Conservation (phyloP, 805 yeast genomes). For the Candida nemodendra region DNA sequence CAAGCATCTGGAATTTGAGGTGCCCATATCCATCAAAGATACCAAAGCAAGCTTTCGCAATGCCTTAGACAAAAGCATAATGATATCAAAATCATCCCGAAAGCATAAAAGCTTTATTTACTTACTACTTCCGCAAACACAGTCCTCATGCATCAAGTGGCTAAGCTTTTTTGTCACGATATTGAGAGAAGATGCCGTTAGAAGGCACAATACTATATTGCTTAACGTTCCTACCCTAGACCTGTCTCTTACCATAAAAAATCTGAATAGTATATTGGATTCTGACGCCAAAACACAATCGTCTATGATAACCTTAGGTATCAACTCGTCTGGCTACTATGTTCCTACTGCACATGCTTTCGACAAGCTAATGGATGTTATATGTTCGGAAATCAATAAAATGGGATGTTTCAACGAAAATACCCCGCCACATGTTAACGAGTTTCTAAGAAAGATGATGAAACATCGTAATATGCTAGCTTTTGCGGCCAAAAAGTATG, state of each 20-base stretch:
- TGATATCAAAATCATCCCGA: constrained; percentile 37
- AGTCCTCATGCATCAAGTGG: constrained; percentile 61
- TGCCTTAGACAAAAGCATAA: constrained; percentile 66
- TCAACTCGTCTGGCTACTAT: constrained; percentile 23
- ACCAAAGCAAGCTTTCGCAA: constrained; percentile 56
- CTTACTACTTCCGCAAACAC: constrained; percentile 55
- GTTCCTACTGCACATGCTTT: constrained; percentile 29
- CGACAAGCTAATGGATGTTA: constrained; percentile 38
- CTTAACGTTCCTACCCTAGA: constrained; percentile 47
- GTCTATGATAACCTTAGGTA: constrained; percentile 1
- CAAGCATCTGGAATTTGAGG: constrained; percentile 18
- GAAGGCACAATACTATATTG: constrained; percentile 17
- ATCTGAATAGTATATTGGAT: constrained; percentile 7
- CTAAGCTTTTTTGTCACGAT: constrained; percentile 51
- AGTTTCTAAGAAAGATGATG: constrained; percentile 19
- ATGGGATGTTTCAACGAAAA: constrained; percentile 4
- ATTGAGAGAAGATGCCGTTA: constrained; percentile 33
- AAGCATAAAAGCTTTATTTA: constrained; percentile 30
- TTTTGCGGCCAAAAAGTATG: constrained; percentile 64
- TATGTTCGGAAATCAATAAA: constrained; percentile 31
- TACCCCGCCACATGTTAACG: constrained; percentile 4
- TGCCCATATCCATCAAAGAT: constrained; percentile 20
- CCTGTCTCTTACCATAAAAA: constrained; percentile 40
- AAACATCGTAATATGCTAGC: constrained; percentile 29
- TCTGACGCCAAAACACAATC: constrained; percentile 8